These are phyloP conservation scores for Alternaria hordeiaustralica DNA, from an alignment of 2,329 filamentous ascomycete genomes.

Conservation along the genomic window DNA sequence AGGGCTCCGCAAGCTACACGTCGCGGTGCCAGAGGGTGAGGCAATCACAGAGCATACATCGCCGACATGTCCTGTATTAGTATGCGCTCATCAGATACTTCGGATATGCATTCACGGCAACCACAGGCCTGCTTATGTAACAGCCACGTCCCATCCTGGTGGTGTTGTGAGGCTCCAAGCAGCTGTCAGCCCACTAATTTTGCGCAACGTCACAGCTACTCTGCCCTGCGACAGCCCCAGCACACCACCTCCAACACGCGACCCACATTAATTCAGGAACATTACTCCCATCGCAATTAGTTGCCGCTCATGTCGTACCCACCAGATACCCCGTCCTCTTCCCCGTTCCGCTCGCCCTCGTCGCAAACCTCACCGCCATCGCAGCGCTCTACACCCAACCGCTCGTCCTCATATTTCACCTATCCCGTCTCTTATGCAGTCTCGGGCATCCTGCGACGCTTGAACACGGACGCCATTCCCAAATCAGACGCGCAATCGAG, in stretches of 20 bases:
- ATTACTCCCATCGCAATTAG: constrained; percentile 4
- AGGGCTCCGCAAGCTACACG: constrained; percentile 10
- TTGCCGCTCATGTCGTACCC: constrained; percentile 37
- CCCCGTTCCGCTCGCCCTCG: constrained; percentile 17
- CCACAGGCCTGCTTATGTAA: constrained; percentile 11
- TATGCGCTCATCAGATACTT: neutral
- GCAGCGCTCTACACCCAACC: constrained; percentile 20
- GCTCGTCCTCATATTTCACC: constrained; percentile 54
- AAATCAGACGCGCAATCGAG: constrained; percentile 13
- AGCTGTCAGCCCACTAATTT: constrained; percentile 33
- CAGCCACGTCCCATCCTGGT: constrained; percentile 1
- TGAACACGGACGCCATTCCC: constrained; percentile 52
- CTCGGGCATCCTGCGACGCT: constrained; percentile 54
- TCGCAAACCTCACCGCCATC: constrained; percentile 14
- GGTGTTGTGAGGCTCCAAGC: constrained; percentile 12
- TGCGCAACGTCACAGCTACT: constrained; percentile 36
- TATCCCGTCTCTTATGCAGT: constrained; percentile 59
- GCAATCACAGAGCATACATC: constrained; percentile 16
- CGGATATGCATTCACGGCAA: neutral
- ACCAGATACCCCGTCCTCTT: constrained; percentile 23
- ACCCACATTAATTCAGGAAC: constrained; percentile 32
- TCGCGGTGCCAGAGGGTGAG: constrained; percentile 18
- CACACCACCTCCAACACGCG: constrained; percentile 27
- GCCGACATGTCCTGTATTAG: neutral
- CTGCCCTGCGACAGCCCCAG: constrained; percentile 20